Conservation (phyloP, 78 protist species). For the slime mould (Dictyostelium discoideum) region DNA sequence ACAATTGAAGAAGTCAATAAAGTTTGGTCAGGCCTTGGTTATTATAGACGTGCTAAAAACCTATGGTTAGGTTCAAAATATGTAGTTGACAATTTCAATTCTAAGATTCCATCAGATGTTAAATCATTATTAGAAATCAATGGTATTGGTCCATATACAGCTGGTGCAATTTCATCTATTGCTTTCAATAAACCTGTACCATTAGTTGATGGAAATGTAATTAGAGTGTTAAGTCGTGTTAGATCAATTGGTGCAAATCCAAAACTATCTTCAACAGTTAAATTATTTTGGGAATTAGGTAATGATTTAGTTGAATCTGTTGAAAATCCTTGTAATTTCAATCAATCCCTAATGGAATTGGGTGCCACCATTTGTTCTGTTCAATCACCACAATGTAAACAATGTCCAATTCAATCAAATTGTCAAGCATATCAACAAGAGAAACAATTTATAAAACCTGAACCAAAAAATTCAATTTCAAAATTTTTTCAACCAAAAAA, state of each 20-base stretch:
- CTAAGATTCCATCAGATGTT: constrained; percentile 25
- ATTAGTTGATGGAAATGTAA: constrained; percentile 93
- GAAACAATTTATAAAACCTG: background rate
- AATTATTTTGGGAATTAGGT: constrained; percentile 70
- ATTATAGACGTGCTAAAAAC: constrained; percentile 88
- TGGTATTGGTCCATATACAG: constrained; percentile 93
- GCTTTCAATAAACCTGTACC: constrained; percentile 38
- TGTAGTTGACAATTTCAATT: constrained; percentile 16
- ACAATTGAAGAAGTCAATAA: constrained; percentile 28
- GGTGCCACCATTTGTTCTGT: constrained; percentile 92
- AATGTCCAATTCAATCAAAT: constrained; percentile 78
- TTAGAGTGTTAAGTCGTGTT: constrained; percentile 89
- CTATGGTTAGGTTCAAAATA: constrained; percentile 85
- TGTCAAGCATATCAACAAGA: constrained; percentile 37
- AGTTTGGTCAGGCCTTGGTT: constrained; percentile 93
- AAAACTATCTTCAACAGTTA: constrained; percentile 11
- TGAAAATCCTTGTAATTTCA: constrained; percentile 80
- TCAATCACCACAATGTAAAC: constrained; percentile 63
- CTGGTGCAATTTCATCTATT: constrained; percentile 86
- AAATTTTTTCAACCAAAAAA: constrained; percentile 8
- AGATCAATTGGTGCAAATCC: constrained; percentile 74
- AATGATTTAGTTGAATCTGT: constrained; percentile 43
- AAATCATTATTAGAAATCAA: constrained; percentile 2
- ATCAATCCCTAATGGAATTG: constrained; percentile 93
- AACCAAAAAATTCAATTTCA: constrained; percentile 30